Conservation (phyloP, 805 yeast genomes). For the Helenozyma rhizophorensis region DNA sequence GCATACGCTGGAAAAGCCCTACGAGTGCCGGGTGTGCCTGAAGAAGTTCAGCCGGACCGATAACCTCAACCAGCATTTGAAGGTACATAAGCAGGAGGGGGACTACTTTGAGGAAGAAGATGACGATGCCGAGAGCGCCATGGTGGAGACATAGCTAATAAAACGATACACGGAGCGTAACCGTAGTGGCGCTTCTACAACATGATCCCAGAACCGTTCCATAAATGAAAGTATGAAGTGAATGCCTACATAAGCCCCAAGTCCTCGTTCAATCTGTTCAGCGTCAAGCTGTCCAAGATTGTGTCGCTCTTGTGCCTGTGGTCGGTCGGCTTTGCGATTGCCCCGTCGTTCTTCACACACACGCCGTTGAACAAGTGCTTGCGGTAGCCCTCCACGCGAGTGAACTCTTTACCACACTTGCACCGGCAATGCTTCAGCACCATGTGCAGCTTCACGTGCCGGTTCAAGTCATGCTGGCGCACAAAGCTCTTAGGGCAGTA, state of each 20-base stretch:
- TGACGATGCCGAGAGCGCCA: constrained; percentile 1
- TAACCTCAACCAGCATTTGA: constrained; percentile 62
- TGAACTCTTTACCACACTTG: constrained; percentile 92
- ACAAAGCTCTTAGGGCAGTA: constrained; percentile 84
- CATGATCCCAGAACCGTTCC: too few species aligned
- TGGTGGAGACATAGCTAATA: too few species aligned
- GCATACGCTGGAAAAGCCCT: constrained; percentile 72
- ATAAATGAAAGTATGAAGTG: too few species aligned
- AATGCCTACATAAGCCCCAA: constrained; percentile 6
- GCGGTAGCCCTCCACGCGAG: constrained; percentile 82
- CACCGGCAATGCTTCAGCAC: constrained; percentile 66
- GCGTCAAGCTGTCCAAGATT: constrained; percentile 15
- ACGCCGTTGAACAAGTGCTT: constrained; percentile 57
- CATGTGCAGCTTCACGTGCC: constrained; percentile 85
- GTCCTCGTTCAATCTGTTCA: constrained; percentile 15
- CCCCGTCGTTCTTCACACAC: constrained; percentile 6
- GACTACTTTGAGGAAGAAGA: constrained; percentile 9
- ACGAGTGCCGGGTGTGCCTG: constrained; percentile 54
- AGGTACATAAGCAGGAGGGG: constrained; percentile 40
- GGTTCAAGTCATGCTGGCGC: constrained; percentile 87
- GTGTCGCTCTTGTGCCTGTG: constrained; percentile 9
- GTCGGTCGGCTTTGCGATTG: constrained; percentile 9
- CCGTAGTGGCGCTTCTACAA: too few species aligned
- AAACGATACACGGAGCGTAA: too few species aligned
- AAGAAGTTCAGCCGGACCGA: constrained; percentile 66